Base-by-base conservation (phyloP, 2,329 filamentous ascomycete genomes). In the Drechslerella stenobrocha region DNA sequence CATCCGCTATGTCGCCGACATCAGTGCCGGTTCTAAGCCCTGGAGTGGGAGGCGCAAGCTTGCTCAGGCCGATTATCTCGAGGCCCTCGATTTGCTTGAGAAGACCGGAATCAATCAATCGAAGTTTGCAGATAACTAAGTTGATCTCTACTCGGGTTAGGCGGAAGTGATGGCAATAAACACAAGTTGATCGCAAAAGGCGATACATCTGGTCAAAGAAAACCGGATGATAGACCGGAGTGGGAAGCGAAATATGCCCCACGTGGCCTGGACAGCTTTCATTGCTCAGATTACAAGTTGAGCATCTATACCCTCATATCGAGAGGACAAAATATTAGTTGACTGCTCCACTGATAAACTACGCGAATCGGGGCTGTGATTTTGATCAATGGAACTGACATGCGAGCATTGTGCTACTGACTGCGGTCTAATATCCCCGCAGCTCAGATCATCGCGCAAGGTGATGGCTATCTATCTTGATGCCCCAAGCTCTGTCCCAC, bases 221-320 rank as follows among this genome's bases (percentile, higher is more conserved):
- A 1, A 90, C 88, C n/a, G 92, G 89, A 77, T 98, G 92, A 76
- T 97, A 98, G 52, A 96, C 89, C 46, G 89, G 89, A 9, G 91
- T 87, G 11, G 93, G 91, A 9, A 98, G 85, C 73, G 96, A 90
- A 76, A 98, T 95, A 75, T 98, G 93, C 53, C 93, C 95, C 65
- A 88, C 84, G 79, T 98, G 95, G 60, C 95, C 95, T 4, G 92
- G 90, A 76, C 95, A 98, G 73, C 84, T 84, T 74, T 85, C 83
- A 69, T 86, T 86, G 74, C 86, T 88, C 71, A 95, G 82, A 72
- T 92, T 89, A 79, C 93, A 98, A 76, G 93, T 98, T 73, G 90
- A 83, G 79, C 93, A 98, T 75, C 90, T 95, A 65, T 11, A 45
- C 13, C 22, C 13, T 22, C 3, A 24, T 48, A 15, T 45, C 30